phyloP scores from a whole-genome alignment of 768 basidiomycete genomes.

The Amylocystis lapponica region DNA sequence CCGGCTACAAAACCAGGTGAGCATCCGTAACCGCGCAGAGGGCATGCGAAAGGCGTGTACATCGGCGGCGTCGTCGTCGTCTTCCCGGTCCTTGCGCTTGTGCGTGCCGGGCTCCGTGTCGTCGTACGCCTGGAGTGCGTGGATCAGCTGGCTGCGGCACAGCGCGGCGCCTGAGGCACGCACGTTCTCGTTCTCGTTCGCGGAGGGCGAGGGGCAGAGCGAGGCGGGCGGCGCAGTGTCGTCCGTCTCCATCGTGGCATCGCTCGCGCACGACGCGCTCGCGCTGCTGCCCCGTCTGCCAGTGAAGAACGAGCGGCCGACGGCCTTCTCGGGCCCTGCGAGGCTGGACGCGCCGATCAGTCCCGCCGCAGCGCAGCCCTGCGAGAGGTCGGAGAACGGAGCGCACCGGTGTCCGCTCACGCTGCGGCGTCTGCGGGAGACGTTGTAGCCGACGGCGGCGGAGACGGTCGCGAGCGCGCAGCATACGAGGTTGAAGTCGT shows the following conservation, averaged over 20 bases:
- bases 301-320: too few species aligned
- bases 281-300: background rate
- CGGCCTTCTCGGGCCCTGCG: background rate
- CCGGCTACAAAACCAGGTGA: too few species aligned
- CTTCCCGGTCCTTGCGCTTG: slow-evolving; percentile 17
- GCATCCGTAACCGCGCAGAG: too few species aligned
- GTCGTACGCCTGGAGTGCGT: slow-evolving; percentile 7
- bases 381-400: background rate
- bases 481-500: slow-evolving; percentile 22
- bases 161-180: too few species aligned
- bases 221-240: slow-evolving; percentile 4
- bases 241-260: slow-evolving; percentile 5
- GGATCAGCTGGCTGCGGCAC: too few species aligned
- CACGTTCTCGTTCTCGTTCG: too few species aligned
- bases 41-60: background rate
- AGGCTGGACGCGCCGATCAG: background rate
- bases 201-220: slow-evolving; percentile 8
- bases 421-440: slow-evolving; percentile 11
- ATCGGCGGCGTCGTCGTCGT: slow-evolving; percentile 5
- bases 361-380: background rate
- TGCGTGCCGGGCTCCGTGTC: slow-evolving; percentile 17
- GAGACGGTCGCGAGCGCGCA: slow-evolving; percentile 22
- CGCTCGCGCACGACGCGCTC: background rate
- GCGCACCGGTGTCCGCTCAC: background rate
- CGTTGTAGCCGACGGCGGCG: slow-evolving; percentile 21